Conservation (phyloP, 306 rosid species). For the Rosa rugosa region DNA sequence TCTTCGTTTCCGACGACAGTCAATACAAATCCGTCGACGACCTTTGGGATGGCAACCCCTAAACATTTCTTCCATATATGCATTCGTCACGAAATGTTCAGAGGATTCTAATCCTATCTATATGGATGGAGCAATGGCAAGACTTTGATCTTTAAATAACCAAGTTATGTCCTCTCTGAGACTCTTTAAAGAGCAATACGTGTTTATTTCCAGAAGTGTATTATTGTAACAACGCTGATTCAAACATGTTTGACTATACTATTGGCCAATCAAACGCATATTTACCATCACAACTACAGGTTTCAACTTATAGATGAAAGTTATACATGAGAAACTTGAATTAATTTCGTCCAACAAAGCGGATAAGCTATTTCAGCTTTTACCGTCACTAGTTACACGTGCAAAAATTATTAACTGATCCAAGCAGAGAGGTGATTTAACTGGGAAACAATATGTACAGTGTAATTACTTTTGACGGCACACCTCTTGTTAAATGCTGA, state of each 20-base stretch:
- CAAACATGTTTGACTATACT: background rate
- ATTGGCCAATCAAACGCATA: background rate
- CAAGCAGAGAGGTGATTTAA: background rate
- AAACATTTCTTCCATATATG: background rate
- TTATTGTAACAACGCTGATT: no score
- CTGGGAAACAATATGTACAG: background rate
- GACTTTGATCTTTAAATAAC: background rate
- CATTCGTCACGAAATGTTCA: background rate
- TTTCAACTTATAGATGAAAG: background rate
- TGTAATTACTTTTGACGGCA: background rate
- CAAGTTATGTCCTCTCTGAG: background rate
- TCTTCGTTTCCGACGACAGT: constrained; percentile 42
- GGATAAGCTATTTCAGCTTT: background rate
- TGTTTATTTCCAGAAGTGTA: background rate
- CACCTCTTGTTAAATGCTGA: background rate
- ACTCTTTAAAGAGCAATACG: background rate
- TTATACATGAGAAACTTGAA: background rate
- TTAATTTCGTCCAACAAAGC: background rate
- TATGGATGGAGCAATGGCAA: background rate
- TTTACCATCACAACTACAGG: background rate
- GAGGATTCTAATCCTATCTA: background rate
- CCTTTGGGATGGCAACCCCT: constrained; percentile 48
- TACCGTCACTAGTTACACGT: background rate
- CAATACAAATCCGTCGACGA: constrained; percentile 47
- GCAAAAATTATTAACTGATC: background rate